Percentiles rank a stretch among this genome's conserved stretches.
These are phyloP conservation scores for Bacidia gigantensis DNA, from an alignment of 495 filamentous ascomycete genomes.

Conservation along the genomic window DNA sequence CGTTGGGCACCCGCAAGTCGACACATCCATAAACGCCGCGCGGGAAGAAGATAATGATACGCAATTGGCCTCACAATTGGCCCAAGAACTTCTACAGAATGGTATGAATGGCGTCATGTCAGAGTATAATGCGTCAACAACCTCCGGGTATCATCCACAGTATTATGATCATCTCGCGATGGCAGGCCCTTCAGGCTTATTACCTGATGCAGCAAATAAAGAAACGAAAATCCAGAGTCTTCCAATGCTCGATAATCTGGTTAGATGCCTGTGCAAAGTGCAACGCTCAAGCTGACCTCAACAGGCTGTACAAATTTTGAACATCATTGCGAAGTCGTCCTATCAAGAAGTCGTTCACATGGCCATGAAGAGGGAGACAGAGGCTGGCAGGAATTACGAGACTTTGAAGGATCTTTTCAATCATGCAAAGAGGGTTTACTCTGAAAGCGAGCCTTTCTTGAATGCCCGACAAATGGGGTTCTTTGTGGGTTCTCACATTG, in stretches of 20 bases:
- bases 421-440: conserved; percentile 68
- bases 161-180: not conserved
- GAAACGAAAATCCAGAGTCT: conserved; percentile 55
- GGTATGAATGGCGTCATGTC: not conserved
- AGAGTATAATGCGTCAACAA: not conserved
- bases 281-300: conserved; percentile 4
- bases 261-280: conserved; percentile 22
- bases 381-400: conserved; percentile 66
- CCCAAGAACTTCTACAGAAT: not conserved
- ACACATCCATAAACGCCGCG: not conserved
- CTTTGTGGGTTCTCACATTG: conserved; percentile 49
- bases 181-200: not conserved
- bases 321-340: conserved; percentile 51
- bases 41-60: not conserved
- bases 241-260: conserved; percentile 59
- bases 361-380: conserved; percentile 57
- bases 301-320: conserved; percentile 57
- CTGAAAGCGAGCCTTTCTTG: conserved; percentile 53
- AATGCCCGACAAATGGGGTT: conserved; percentile 60
- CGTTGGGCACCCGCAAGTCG: not conserved
- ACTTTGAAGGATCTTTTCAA: conserved; percentile 70
- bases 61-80: not conserved
- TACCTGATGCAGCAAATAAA: conserved; percentile 35
- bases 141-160: not conserved
- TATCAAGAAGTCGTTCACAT: conserved; percentile 63